Evolutionary conservation across 768 basidiomycete genomes (phyloP).

Genomic region (Naganishia kalamii): DNA sequence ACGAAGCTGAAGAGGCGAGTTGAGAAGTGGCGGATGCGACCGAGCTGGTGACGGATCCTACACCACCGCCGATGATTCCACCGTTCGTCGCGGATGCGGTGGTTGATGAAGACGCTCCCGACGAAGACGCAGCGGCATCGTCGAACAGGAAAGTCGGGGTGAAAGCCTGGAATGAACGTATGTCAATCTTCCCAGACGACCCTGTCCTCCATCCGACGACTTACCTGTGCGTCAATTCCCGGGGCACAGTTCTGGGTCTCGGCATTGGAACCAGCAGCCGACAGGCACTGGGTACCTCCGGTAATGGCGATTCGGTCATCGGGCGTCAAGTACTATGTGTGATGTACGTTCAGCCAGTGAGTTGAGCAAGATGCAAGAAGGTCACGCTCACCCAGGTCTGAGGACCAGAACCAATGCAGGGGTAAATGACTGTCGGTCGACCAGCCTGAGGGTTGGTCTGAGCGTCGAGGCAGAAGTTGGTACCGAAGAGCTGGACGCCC

Average conservation of each 20-base stretch:
- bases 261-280: constrained; percentile 16
- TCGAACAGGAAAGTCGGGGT: constrained; percentile 30
- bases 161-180: constrained; percentile 10
- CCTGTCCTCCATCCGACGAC: background rate
- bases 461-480: constrained; percentile 29
- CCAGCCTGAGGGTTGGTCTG: constrained; percentile 16
- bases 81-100: background rate
- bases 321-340: constrained; percentile 26
- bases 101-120: background rate
- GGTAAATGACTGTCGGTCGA: constrained; percentile 8
- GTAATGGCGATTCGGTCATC: constrained; percentile 26
- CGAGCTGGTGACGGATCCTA: background rate
- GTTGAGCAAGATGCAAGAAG: too few relatives aligned
- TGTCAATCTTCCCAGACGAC: background rate
- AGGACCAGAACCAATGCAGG: constrained; percentile 18
- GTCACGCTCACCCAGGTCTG: constrained; percentile 25
- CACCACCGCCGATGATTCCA: constrained; percentile 23
- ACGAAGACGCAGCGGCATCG: constrained; percentile 14
- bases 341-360: too few relatives aligned
- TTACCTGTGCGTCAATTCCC: constrained; percentile 22
- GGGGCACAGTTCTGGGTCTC: constrained; percentile 27
- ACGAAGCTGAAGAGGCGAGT: constrained; percentile 5
- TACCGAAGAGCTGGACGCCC: constrained; percentile 28
- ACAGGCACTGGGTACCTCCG: constrained; percentile 30
- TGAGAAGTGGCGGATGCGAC: background rate